These are phyloP conservation scores for Cucurbita maxima DNA, from an alignment of 306 rosid genomes.

Conservation along the genomic window DNA sequence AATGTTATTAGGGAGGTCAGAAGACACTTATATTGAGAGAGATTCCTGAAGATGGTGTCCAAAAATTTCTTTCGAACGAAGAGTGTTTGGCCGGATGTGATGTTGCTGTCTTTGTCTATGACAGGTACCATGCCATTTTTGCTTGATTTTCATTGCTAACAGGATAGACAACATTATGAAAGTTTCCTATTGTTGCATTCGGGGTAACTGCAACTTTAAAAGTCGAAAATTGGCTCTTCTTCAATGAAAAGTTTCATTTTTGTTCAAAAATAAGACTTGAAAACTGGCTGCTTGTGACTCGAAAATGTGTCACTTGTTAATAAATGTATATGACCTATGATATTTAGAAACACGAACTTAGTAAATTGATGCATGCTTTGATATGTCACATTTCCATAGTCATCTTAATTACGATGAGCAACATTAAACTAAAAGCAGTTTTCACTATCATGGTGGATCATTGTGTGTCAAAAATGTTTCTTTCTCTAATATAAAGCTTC, in stretches of 20 bases:
- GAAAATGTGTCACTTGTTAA: neutral
- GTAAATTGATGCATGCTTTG: neutral
- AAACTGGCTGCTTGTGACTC: neutral
- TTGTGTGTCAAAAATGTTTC: neutral
- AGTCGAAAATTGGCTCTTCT: neutral
- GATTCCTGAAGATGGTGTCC: slow-evolving; percentile 64
- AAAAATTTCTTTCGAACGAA: slow-evolving; percentile 29
- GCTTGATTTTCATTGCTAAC: neutral
- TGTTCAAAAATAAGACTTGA: neutral
- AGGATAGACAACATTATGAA: neutral
- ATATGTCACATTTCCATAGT: neutral
- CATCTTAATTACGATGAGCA: neutral
- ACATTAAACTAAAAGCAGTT: neutral
- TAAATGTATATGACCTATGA: neutral
- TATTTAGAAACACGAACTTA: neutral
- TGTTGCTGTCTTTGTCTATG: slow-evolving; percentile 80
- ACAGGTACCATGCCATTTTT: slow-evolving; percentile 33
- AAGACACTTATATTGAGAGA: slow-evolving; percentile 75
- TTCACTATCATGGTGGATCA: neutral
- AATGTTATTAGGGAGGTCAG: slow-evolving; percentile 38
- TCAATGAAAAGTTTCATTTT: too few species aligned
- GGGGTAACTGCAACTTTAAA: neutral
- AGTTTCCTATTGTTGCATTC: neutral
- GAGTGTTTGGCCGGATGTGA: slow-evolving; percentile 79
- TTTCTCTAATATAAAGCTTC: neutral